Base-by-base conservation (phyloP, 805 yeast species). In the Starmerella asiatica region DNA sequence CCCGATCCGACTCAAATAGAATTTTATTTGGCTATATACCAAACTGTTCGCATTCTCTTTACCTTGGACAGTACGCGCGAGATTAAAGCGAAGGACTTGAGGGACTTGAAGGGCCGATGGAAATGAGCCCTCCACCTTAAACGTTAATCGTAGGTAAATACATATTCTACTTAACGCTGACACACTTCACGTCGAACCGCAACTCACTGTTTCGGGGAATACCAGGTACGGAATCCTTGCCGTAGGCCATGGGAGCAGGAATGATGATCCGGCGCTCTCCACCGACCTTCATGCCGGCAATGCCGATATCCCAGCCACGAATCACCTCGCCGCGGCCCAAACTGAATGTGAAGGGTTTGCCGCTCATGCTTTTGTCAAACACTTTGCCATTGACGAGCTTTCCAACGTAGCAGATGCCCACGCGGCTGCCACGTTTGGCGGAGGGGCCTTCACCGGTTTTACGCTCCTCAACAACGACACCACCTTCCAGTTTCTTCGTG, bases 261-360 rank as follows among this genome's bases (percentile, higher is more conserved):
- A 91, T 84, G 46, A 84, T 73, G 52, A 91, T 84, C 69, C 97
- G 78, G 73, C 98, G 86, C 73, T 91, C 98, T 59, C 97, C 97
- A 57, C 95, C 95, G 59, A 83, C 93, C 42, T 93, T 76, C 96
- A 91, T 86, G 61, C 97, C 97, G 44, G 88, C 85, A 55, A 91
- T 91, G 71, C 99, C 99, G 57, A 88, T 73, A 61, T 91, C 99
- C 83, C 94, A 91, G 50, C 97, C 98, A 64, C 83, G 83, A 70
- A 91, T 91, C 53, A 93, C 96, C 67, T 91, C 98, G 59, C 97
- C 98, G 62, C 79, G 81, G 56, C 98, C 98, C 54, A 91, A 73
- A 48, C 73, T 75, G 66, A 91, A 91, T 49, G 66, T 64, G 64
- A 91, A 91, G 57, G 99, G 98, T 70, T 84, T 88, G 56, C 99